These are phyloP conservation scores for Solanum lignicaule DNA, from an alignment of 257 asterid genomes.

Conservation along the genomic window DNA sequence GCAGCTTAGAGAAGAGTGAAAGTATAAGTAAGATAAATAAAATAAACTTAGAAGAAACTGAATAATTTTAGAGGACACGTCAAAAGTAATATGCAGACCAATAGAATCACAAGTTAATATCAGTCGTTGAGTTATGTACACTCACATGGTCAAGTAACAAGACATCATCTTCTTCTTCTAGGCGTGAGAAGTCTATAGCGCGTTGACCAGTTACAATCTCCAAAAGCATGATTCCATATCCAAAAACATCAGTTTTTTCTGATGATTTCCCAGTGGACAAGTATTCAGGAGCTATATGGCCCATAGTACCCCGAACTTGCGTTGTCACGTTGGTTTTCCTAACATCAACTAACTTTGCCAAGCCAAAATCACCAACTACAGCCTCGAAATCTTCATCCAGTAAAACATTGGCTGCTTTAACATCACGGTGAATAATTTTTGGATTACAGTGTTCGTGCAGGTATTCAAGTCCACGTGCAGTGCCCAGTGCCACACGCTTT, in stretches of 20 bases:
- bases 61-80: background rate
- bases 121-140: background rate
- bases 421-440: slow-evolving; percentile 91
- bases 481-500: slow-evolving; percentile 78
- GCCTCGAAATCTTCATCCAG: slow-evolving; percentile 91
- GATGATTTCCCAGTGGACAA: slow-evolving; percentile 95
- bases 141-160: slow-evolving; percentile 91
- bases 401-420: slow-evolving; percentile 95
- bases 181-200: slow-evolving; percentile 91
- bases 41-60: background rate
- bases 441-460: slow-evolving; percentile 95
- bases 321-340: slow-evolving; percentile 89
- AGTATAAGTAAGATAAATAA: background rate
- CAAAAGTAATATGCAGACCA: background rate
- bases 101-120: background rate
- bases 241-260: slow-evolving; percentile 88
- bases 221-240: slow-evolving; percentile 90
- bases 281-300: slow-evolving; percentile 98
- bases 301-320: slow-evolving; percentile 99
- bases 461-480: slow-evolving; percentile 93
- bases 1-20: background rate
- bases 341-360: slow-evolving; percentile 90
- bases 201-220: slow-evolving; percentile 96
- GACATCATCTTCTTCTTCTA: slow-evolving; percentile 97
- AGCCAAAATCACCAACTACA: slow-evolving; percentile 93